These are phyloP conservation scores for Rhytidhysteron rufulum DNA, from an alignment of 2,329 filamentous ascomycete genomes.

Conservation along the genomic window DNA sequence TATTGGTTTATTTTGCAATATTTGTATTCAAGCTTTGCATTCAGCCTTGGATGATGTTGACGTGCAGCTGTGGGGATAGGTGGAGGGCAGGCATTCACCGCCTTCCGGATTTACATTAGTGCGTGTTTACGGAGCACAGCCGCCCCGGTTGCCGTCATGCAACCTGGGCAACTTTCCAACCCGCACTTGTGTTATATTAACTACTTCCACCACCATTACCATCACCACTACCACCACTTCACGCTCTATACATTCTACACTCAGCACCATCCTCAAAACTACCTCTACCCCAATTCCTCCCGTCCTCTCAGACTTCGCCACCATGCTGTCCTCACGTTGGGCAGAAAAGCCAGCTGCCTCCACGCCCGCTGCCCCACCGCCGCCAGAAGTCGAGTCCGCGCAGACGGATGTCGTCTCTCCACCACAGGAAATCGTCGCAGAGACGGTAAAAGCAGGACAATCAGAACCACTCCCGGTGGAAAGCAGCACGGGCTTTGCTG, in stretches of 20 bases:
- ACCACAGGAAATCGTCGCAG: background rate
- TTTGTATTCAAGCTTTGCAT: too few relatives aligned
- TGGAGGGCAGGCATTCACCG: too few relatives aligned
- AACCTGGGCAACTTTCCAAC: too few relatives aligned
- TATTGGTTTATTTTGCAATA: too few relatives aligned
- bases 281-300: background rate
- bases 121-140: too few relatives aligned
- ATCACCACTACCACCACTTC: too few relatives aligned
- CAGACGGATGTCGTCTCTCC: background rate
- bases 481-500: background rate
- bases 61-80: too few relatives aligned
- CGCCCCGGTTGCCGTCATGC: too few relatives aligned
- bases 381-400: background rate
- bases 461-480: constrained; percentile 1
- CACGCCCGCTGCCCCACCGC: background rate
- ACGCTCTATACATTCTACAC: background rate
- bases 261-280: background rate
- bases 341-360: background rate
- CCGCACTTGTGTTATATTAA: too few relatives aligned
- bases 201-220: background rate
- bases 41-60: too few relatives aligned
- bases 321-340: constrained; percentile 6
- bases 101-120: too few relatives aligned
- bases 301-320: background rate
- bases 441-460: background rate